These are phyloP conservation scores for Suaeda aralocaspica DNA, from an alignment of 148 eudicot genomes.

Conservation along the genomic window DNA sequence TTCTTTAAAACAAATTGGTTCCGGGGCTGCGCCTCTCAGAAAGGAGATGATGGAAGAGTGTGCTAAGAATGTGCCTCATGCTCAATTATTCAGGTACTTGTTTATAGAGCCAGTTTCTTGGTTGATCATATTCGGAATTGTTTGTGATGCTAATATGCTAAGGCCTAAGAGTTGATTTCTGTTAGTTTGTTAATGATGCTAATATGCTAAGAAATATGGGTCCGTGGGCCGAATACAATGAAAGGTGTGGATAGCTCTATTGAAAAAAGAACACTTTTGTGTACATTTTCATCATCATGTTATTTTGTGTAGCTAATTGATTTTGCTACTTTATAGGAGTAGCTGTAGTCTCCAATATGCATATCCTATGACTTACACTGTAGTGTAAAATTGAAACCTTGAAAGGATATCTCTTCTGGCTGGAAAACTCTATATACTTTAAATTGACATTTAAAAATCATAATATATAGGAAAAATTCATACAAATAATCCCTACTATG, in stretches of 20 bases:
- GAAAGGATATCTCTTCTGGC: too few relatives aligned
- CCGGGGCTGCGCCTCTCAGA: constrained; percentile 83
- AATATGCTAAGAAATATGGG: constrained; percentile 40
- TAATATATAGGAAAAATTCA: too few relatives aligned
- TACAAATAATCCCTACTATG: too few relatives aligned
- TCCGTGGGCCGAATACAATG: constrained; percentile 74
- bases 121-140: background rate
- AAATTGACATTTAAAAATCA: too few relatives aligned
- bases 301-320: too few relatives aligned
- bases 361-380: too few relatives aligned
- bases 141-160: background rate
- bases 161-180: too few relatives aligned
- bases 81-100: constrained; percentile 46
- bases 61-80: constrained; percentile 50
- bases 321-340: too few relatives aligned
- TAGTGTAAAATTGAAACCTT: too few relatives aligned
- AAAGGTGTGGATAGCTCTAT: constrained; percentile 37
- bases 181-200: background rate
- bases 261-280: background rate
- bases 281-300: background rate
- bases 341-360: too few relatives aligned
- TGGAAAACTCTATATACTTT: too few relatives aligned
- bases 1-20: constrained; percentile 59
- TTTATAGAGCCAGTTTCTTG: background rate
- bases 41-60: constrained; percentile 70